Conservation (phyloP, 148 eudicot genomes). For the Drosera capensis region DNA sequence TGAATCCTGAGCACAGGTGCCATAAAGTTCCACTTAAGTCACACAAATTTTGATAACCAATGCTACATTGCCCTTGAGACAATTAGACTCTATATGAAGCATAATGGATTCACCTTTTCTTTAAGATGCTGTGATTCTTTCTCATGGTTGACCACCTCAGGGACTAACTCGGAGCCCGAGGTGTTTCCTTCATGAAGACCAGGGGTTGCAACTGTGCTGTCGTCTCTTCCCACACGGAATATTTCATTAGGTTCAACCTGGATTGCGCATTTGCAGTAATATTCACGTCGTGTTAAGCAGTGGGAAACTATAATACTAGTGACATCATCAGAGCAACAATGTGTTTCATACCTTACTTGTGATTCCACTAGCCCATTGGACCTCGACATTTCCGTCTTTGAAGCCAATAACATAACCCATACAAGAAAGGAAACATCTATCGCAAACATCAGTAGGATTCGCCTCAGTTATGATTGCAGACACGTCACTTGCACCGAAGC, state of each 20-base stretch:
- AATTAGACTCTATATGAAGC: neutral
- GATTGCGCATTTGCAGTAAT: no score
- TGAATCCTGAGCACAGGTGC: slow-evolving; percentile 27
- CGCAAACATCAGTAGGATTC: slow-evolving; percentile 7
- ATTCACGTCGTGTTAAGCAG: no score
- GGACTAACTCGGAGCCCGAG: slow-evolving; percentile 19
- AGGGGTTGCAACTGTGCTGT: slow-evolving; percentile 29
- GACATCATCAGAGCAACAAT: neutral
- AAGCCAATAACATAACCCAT: neutral
- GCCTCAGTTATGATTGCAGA: slow-evolving; percentile 1
- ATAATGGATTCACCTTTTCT: slow-evolving; percentile 26
- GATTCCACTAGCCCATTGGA: neutral
- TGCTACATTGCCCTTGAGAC: no score
- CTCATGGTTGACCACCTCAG: slow-evolving; percentile 26
- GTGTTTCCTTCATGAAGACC: slow-evolving; percentile 19
- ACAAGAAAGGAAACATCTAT: slow-evolving; percentile 9
- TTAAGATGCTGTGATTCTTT: slow-evolving; percentile 19
- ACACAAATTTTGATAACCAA: neutral
- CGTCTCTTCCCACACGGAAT: slow-evolving; percentile 55
- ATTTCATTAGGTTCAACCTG: slow-evolving; percentile 70
- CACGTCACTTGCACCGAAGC: slow-evolving; percentile 4
- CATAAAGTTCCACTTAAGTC: no score
- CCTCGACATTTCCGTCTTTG: neutral
- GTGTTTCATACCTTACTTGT: slow-evolving; percentile 27
- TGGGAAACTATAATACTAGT: neutral